Conservation (phyloP, 108 stramenopile genomes). For the Seminavis robusta region DNA sequence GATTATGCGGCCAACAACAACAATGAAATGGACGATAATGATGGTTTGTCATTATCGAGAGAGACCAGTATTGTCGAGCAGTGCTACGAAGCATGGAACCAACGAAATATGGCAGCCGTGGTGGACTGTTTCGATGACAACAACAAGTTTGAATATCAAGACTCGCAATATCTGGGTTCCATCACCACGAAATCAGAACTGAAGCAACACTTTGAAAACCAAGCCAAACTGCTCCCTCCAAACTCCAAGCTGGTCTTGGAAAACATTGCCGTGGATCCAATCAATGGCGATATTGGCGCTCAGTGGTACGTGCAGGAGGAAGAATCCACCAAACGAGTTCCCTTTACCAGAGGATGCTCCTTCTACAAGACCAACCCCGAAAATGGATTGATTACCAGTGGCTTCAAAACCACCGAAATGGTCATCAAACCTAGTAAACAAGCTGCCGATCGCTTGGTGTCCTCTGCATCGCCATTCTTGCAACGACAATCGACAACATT, state of each 20-base stretch:
- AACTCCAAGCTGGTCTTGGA: not conserved
- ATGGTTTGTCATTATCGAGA: too few relatives aligned
- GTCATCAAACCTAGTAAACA: slow-evolving; percentile 11
- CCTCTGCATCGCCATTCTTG: not conserved
- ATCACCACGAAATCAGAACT: slow-evolving; percentile 6
- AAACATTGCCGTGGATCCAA: not conserved
- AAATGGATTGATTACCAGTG: slow-evolving; percentile 8
- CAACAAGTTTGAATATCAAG: slow-evolving; percentile 4
- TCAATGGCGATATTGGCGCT: not conserved
- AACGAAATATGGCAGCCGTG: too few relatives aligned
- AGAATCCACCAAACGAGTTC: too few relatives aligned
- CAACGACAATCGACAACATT: not conserved
- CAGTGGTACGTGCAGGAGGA: not conserved
- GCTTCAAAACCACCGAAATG: slow-evolving; percentile 18
- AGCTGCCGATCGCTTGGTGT: slow-evolving; percentile 2
- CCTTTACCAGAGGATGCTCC: slow-evolving; percentile 10
- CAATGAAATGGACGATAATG: too few relatives aligned
- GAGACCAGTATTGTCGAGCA: too few relatives aligned
- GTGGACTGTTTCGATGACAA: too few relatives aligned
- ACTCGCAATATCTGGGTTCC: slow-evolving; percentile 8
- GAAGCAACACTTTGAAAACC: not conserved
- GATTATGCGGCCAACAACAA: too few relatives aligned
- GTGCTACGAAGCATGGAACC: too few relatives aligned
- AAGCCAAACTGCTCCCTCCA: not conserved
- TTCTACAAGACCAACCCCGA: slow-evolving; percentile 6